Evolutionary conservation across 2,329 filamentous ascomycete species (phyloP).

Genomic region (Cladobotryum protrusum): DNA sequence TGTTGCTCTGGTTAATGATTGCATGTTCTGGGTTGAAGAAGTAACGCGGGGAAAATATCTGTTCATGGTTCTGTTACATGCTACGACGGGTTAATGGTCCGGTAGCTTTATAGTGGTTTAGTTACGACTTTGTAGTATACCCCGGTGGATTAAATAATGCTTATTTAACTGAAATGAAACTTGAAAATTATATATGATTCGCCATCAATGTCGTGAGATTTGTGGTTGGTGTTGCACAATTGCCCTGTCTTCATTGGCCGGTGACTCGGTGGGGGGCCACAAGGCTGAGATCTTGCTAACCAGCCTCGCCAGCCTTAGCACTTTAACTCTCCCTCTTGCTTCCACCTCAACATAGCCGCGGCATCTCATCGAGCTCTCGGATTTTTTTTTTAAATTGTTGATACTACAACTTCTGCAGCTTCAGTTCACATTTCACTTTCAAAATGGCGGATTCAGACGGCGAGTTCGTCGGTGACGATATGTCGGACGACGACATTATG

Average conservation of each 20-base stretch:
- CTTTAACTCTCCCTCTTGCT: conserved; percentile 1
- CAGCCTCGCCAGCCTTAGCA: conserved; percentile 7
- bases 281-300: neutral
- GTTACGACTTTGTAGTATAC: conserved; percentile 33
- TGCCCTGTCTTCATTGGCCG: no score
- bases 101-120: conserved; percentile 25
- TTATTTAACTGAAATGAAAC: conserved; percentile 12
- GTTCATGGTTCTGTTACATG: conserved; percentile 19
- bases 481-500: conserved; percentile 59
- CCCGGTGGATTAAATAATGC: conserved; percentile 30
- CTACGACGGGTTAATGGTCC: conserved; percentile 13
- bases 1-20: conserved; percentile 6
- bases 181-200: neutral
- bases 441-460: conserved; percentile 68
- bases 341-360: neutral
- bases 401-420: neutral
- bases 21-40: conserved; percentile 13
- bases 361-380: neutral
- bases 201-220: no score
- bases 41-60: conserved; percentile 16
- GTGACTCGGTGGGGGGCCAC: neutral
- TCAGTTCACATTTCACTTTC: neutral
- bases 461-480: conserved; percentile 58
- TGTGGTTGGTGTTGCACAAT: no score
- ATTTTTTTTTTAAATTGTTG: no score